Evolutionary conservation across 2,329 filamentous ascomycete genomes (phyloP).

Genomic region (Microdochium nivale): DNA sequence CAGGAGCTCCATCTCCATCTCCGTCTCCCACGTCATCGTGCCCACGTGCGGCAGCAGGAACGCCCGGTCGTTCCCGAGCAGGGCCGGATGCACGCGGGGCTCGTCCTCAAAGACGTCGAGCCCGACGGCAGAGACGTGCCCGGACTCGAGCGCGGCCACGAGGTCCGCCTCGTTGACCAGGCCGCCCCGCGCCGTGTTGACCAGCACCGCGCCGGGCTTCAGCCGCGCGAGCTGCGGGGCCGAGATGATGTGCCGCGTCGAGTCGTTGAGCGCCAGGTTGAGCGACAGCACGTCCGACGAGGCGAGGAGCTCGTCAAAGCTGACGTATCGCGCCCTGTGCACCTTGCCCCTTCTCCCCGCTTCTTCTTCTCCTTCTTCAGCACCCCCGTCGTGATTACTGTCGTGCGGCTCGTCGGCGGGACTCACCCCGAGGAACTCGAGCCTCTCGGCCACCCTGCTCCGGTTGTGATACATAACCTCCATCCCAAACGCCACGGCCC

Average conservation of each 20-base stretch:
- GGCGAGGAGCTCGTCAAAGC: constrained; percentile 43
- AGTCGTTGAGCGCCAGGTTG: constrained; percentile 40
- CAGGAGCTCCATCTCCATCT: constrained; percentile 32
- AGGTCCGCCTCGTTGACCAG: constrained; percentile 48
- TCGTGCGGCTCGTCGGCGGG: too few species aligned
- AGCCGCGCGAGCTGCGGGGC: constrained; percentile 39
- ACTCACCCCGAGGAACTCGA: constrained; percentile 18
- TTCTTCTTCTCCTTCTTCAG: too few species aligned
- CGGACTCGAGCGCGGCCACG: constrained; percentile 41
- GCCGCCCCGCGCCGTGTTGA: constrained; percentile 49
- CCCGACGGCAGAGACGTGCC: constrained; percentile 44
- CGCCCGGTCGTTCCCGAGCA: constrained; percentile 50
- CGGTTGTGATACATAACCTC: constrained; percentile 51
- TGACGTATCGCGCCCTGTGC: constrained; percentile 38
- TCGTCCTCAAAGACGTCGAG: constrained; percentile 50
- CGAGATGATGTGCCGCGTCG: constrained; percentile 43
- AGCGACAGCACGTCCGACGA: constrained; percentile 46
- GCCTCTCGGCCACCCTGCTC: constrained; percentile 22
- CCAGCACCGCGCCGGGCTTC: constrained; percentile 46
- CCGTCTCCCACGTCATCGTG: constrained; percentile 51
- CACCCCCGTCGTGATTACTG: too few species aligned
- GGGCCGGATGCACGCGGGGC: constrained; percentile 51
- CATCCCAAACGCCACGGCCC: constrained; percentile 47
- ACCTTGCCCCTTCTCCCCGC: not conserved
- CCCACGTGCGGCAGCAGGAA: constrained; percentile 61